phyloP scores from a whole-genome alignment of 306 rosid genomes.

The Cyamopsis tetragonoloba region DNA sequence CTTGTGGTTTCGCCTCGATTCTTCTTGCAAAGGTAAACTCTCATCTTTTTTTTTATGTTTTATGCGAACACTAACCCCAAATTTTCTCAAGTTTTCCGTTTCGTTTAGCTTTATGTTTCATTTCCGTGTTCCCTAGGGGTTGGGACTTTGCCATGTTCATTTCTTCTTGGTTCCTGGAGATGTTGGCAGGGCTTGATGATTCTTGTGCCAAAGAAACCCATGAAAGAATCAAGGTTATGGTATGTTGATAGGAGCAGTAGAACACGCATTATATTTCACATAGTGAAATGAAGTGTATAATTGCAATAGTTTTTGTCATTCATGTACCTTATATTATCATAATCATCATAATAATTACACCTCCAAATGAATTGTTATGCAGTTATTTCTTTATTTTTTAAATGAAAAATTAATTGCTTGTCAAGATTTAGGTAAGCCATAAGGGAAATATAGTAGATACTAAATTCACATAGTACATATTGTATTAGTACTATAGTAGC shows the following conservation, averaged over 20 bases:
- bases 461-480: constrained; percentile 12
- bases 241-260: constrained; percentile 33
- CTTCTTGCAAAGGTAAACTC: too few relatives aligned
- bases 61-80: too few relatives aligned
- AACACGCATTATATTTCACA: not conserved
- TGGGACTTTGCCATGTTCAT: too few relatives aligned
- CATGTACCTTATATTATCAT: not conserved
- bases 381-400: not conserved
- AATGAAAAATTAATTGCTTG: not conserved
- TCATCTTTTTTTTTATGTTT: too few relatives aligned
- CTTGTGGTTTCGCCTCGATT: too few relatives aligned
- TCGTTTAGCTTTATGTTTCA: too few relatives aligned
- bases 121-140: too few relatives aligned
- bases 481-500: not conserved
- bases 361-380: not conserved
- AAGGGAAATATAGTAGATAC: not conserved
- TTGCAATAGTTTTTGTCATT: not conserved
- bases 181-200: constrained; percentile 66
- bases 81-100: too few relatives aligned
- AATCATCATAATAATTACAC: not conserved
- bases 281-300: not conserved
- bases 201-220: constrained; percentile 80
- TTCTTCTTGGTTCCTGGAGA: constrained; percentile 79
- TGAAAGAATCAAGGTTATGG: constrained; percentile 78
- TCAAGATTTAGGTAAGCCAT: not conserved